Percentiles rank a stretch among this genome's conserved stretches.
Conservation (phyloP, 2,329 filamentous ascomycete species). For the Byssochlamys sp. region DNA sequence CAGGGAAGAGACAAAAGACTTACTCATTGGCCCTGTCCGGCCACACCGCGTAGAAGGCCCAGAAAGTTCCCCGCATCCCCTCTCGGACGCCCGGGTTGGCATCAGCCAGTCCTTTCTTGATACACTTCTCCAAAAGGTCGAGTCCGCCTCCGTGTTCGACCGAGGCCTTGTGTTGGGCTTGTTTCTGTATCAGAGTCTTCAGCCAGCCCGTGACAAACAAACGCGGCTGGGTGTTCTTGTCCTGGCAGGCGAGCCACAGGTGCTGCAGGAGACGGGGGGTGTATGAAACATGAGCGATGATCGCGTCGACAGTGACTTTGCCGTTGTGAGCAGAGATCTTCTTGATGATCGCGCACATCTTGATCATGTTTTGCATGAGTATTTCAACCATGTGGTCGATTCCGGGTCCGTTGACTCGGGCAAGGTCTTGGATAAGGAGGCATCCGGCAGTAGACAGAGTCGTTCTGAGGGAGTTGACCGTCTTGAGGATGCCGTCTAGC, state of each 20-base stretch:
- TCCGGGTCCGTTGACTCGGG: slow-evolving; percentile 61
- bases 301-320: slow-evolving; percentile 67
- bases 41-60: slow-evolving; percentile 72
- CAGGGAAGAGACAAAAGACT: slow-evolving; percentile 24
- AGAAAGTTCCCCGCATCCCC: slow-evolving; percentile 74
- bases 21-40: slow-evolving; percentile 64
- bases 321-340: slow-evolving; percentile 82
- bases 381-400: slow-evolving; percentile 86
- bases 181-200: slow-evolving; percentile 68
- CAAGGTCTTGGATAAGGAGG: slow-evolving; percentile 73
- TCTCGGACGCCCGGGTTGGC: slow-evolving; percentile 84
- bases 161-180: slow-evolving; percentile 64
- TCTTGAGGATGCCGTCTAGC: slow-evolving; percentile 81
- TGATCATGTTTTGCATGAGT: slow-evolving; percentile 78
- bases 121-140: slow-evolving; percentile 74
- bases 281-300: slow-evolving; percentile 72
- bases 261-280: slow-evolving; percentile 75
- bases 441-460: slow-evolving; percentile 84
- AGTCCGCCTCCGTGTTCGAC: slow-evolving; percentile 77
- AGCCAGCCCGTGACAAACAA: slow-evolving; percentile 74
- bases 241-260: slow-evolving; percentile 68
- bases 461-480: slow-evolving; percentile 71
- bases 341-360: slow-evolving; percentile 80
- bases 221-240: slow-evolving; percentile 86
- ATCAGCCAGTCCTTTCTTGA: slow-evolving; percentile 81